Conservation (phyloP, 805 yeast genomes). For the Yamadazyma phyllophila region DNA sequence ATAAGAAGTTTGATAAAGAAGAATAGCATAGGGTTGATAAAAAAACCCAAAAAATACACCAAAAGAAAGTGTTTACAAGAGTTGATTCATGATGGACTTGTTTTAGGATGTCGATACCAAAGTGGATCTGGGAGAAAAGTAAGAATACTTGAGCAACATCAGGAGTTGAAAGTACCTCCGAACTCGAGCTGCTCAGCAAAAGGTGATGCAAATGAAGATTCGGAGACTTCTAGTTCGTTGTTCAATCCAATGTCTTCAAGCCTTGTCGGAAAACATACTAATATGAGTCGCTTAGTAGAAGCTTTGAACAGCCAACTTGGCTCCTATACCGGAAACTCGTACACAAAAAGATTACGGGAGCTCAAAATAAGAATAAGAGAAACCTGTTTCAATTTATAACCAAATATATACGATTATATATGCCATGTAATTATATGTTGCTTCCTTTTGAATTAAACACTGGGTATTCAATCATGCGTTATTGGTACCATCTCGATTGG, state of each 20-base stretch:
- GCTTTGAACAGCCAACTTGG: neutral
- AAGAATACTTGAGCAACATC: too few relatives aligned
- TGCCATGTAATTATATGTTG: neutral
- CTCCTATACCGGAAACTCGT: neutral
- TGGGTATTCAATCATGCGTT: constrained; percentile 4
- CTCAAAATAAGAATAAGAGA: neutral
- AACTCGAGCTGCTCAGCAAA: too few relatives aligned
- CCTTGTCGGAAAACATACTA: too few relatives aligned
- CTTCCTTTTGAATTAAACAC: neutral
- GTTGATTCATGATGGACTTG: too few relatives aligned
- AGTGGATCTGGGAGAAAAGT: too few relatives aligned
- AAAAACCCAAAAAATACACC: neutral
- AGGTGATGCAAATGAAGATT: too few relatives aligned
- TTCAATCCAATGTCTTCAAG: too few relatives aligned
- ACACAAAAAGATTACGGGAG: neutral
- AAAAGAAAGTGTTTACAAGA: too few relatives aligned
- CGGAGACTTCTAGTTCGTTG: too few relatives aligned
- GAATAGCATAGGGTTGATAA: neutral
- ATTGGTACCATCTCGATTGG: neutral
- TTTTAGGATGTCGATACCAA: too few relatives aligned
- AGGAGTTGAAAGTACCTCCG: too few relatives aligned
- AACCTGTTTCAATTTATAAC: neutral
- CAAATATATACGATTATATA: neutral
- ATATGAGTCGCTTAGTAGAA: too few relatives aligned
- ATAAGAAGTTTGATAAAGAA: neutral